phyloP scores from a whole-genome alignment of 2,329 filamentous ascomycete species.

The Colletotrichum spinosum region DNA sequence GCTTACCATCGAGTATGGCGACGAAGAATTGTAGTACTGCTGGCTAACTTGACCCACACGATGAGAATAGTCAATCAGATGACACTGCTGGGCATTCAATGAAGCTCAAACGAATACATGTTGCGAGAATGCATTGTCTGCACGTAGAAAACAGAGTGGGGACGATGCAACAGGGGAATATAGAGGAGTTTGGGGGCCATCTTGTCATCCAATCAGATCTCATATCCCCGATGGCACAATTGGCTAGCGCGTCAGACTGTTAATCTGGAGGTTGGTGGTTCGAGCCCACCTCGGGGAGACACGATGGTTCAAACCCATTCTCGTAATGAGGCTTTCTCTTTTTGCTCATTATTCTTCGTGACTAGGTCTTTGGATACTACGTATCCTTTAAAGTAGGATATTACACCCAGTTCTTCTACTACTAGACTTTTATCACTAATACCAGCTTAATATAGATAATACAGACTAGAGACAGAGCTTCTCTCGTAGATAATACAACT shows the following conservation, averaged over 20 bases:
- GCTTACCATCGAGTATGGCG: too few relatives aligned
- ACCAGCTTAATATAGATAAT: too few relatives aligned
- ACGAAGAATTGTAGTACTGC: too few relatives aligned
- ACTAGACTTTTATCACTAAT: not conserved
- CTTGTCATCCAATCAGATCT: slow-evolving; percentile 19
- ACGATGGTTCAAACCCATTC: slow-evolving; percentile 7
- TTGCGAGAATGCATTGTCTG: not conserved
- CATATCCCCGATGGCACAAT: slow-evolving; percentile 37
- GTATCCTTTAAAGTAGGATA: too few relatives aligned
- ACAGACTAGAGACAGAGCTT: too few relatives aligned
- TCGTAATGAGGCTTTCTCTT: accelerated
- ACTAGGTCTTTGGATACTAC: too few relatives aligned
- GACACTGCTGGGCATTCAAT: too few relatives aligned
- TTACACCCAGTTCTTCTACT: not conserved
- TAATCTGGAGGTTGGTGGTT: slow-evolving; percentile 38
- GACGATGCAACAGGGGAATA: too few relatives aligned
- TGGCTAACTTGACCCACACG: too few relatives aligned
- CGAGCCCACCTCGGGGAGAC: slow-evolving; percentile 36
- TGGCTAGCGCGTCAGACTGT: slow-evolving; percentile 38
- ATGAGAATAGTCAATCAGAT: too few relatives aligned
- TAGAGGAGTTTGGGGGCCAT: accelerated
- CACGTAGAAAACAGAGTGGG: not conserved
- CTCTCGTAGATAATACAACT: too few relatives aligned
- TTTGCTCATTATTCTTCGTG: not conserved
- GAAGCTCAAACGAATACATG: not conserved